Evolutionary conservation across 1,284 basidiomycete species (phyloP).

Genomic region (Pisolithus thermaeus): DNA sequence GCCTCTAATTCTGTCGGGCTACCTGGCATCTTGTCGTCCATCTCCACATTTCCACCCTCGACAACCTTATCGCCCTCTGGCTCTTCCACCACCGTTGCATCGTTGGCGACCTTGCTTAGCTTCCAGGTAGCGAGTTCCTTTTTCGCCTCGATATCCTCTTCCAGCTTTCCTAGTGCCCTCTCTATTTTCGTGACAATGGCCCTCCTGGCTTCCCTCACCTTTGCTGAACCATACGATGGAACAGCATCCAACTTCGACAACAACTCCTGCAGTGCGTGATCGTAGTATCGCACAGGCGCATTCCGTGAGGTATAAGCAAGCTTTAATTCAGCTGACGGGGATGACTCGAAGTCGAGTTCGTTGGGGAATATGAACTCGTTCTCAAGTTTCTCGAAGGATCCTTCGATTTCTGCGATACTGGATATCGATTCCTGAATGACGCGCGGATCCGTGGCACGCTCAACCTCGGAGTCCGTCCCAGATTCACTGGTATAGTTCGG

Average conservation of each 20-base stretch:
- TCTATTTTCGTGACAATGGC: slow-evolving; percentile 48
- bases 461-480: slow-evolving; percentile 24
- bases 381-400: slow-evolving; percentile 32
- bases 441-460: slow-evolving; percentile 18
- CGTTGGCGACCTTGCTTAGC: neutral
- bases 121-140: slow-evolving; percentile 14
- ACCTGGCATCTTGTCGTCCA: neutral
- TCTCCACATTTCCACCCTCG: neutral
- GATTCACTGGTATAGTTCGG: neutral
- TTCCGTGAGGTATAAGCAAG: slow-evolving; percentile 50
- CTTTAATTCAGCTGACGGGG: slow-evolving; percentile 13
- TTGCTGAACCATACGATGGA: slow-evolving; percentile 49
- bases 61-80: neutral
- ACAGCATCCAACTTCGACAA: slow-evolving; percentile 51
- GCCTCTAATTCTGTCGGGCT: neutral
- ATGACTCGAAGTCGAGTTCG: slow-evolving; percentile 35
- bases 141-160: slow-evolving; percentile 31
- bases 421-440: slow-evolving; percentile 30
- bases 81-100: neutral
- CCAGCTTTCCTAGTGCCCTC: slow-evolving; percentile 46
- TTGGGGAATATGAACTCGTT: slow-evolving; percentile 38
- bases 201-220: slow-evolving; percentile 45
- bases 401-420: slow-evolving; percentile 32
- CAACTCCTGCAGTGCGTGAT: slow-evolving; percentile 48
- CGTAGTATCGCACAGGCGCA: slow-evolving; percentile 52